Evolutionary conservation across 1,284 basidiomycete genomes (phyloP), one percentile per base, ranked within the genome.

Genomic region (Spongiforma sp.): DNA sequence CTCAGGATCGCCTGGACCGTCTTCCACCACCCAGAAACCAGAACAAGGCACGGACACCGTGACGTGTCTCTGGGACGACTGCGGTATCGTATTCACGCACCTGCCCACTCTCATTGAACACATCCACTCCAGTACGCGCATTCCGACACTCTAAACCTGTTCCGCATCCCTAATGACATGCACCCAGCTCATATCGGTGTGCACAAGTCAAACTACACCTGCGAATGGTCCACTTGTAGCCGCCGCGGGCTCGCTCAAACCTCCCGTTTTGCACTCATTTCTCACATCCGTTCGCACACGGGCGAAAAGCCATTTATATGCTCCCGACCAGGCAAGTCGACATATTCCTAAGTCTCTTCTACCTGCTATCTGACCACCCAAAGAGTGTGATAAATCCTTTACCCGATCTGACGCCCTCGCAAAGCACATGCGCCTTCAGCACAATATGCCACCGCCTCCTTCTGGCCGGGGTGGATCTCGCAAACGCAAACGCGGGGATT

Each of bases 281-380:
- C 91, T 12, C 95, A 96, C 73, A 87, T 95, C 55, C 86, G 93
- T 36, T 93, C 87, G n/a, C 94, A 96, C 73, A 96, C 95, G 0
- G 94, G 94, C 55, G 95, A 96, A 78, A 95, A 95, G 73, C 94
- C 94, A 0, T 96, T 94, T 71, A 89, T 86, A n/a, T 96, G 94
- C 73, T 81, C 89, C 4, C 80, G 86, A 65, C 89, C 93, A 73
- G 93, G 93, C 91, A 66, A 69, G 85, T 80, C 60, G 58, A 36
- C 17, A 17, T 46, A 36, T 2, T n/a, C 30, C 26, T 26, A 34
- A 11, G 11, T 57, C 54, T 62, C 21, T 48, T 37, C 14, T 19
- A 1, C 5, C n/a, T 19, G 24, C 41, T 21, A 30, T 21, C 57
- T 69, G 32, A 62, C 57, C 11, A 1, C 28, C 4, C 10, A 55